phyloP scores from a whole-genome alignment of 2,329 filamentous ascomycete genomes.

The Tolypocladium album region DNA sequence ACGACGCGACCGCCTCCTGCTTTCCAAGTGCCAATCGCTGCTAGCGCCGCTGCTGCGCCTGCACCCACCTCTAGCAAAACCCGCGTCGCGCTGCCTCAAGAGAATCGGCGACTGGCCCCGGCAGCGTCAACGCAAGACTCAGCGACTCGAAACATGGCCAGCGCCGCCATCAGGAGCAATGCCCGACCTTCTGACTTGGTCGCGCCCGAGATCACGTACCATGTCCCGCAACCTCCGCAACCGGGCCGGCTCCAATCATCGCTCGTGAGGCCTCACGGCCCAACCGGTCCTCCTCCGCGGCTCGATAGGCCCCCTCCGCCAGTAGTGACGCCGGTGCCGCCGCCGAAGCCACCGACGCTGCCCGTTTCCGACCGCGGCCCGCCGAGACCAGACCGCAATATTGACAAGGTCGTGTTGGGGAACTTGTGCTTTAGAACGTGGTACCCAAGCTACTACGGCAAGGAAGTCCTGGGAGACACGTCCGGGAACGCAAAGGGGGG shows the following conservation, averaged over 20 bases:
- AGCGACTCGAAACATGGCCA: background rate
- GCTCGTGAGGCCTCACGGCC: slow-evolving; percentile 22
- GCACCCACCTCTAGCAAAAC: background rate
- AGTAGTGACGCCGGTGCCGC: slow-evolving; percentile 20
- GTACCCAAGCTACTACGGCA: slow-evolving; percentile 87
- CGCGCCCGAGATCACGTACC: slow-evolving; percentile 30
- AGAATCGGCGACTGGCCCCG: background rate
- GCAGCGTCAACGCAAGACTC: background rate
- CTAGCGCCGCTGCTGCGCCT: background rate
- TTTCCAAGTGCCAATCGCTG: background rate
- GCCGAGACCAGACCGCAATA: slow-evolving; percentile 55
- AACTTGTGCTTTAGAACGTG: slow-evolving; percentile 77
- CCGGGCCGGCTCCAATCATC: slow-evolving; percentile 14
- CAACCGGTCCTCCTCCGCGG: slow-evolving; percentile 18
- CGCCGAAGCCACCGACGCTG: slow-evolving; percentile 21
- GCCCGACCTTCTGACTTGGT: slow-evolving; percentile 23
- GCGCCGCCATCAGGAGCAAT: slow-evolving; percentile 9
- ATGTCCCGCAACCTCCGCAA: slow-evolving; percentile 22
- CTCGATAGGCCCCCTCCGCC: slow-evolving; percentile 15
- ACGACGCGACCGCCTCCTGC: background rate
- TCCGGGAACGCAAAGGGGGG: slow-evolving; percentile 16
- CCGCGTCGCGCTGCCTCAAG: background rate
- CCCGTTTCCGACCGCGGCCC: slow-evolving; percentile 20
- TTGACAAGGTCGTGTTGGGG: slow-evolving; percentile 78
- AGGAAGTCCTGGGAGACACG: slow-evolving; percentile 51